Evolutionary conservation across 2,329 filamentous ascomycete genomes (phyloP).

Genomic region (Ilyonectria mors-panacis): DNA sequence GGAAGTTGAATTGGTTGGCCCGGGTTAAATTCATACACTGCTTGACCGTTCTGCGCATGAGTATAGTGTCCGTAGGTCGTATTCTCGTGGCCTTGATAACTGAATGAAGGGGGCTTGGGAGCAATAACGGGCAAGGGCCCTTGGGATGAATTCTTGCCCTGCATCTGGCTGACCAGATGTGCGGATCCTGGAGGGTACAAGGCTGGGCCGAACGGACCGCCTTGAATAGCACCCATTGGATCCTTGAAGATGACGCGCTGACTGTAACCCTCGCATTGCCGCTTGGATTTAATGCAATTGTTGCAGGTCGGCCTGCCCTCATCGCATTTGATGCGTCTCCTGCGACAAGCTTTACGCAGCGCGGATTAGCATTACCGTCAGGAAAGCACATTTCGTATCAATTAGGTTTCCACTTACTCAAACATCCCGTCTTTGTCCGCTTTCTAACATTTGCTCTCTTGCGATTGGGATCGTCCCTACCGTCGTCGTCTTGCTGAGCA

Average conservation of each 20-base stretch:
- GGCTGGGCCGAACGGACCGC: slow-evolving; percentile 57
- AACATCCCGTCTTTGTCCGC: slow-evolving; percentile 91
- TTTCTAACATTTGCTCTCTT: slow-evolving; percentile 70
- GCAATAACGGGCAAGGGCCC: slow-evolving; percentile 61
- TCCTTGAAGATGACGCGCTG: slow-evolving; percentile 87
- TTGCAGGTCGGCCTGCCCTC: slow-evolving; percentile 87
- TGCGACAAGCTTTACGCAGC: slow-evolving; percentile 80
- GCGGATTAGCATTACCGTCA: slow-evolving; percentile 38
- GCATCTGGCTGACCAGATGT: slow-evolving; percentile 48
- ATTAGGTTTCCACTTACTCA: slow-evolving; percentile 73
- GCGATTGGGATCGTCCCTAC: slow-evolving; percentile 58
- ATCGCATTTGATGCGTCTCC: slow-evolving; percentile 96
- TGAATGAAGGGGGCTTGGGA: slow-evolving; percentile 63
- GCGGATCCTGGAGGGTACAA: slow-evolving; percentile 60
- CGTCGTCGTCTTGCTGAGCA: slow-evolving; percentile 53
- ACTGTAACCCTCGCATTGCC: slow-evolving; percentile 87
- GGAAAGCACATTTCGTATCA: background rate
- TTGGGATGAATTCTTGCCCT: slow-evolving; percentile 57
- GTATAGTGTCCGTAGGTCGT: slow-evolving; percentile 36
- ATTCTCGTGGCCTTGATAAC: slow-evolving; percentile 42
- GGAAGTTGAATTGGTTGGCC: slow-evolving; percentile 25
- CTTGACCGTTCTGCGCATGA: slow-evolving; percentile 33
- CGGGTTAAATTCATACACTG: slow-evolving; percentile 42
- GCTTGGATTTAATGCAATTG: slow-evolving; percentile 90
- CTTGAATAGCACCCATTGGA: slow-evolving; percentile 64